Evolutionary conservation across 1,284 basidiomycete species (phyloP).

Genomic region (Tilletia horrida): DNA sequence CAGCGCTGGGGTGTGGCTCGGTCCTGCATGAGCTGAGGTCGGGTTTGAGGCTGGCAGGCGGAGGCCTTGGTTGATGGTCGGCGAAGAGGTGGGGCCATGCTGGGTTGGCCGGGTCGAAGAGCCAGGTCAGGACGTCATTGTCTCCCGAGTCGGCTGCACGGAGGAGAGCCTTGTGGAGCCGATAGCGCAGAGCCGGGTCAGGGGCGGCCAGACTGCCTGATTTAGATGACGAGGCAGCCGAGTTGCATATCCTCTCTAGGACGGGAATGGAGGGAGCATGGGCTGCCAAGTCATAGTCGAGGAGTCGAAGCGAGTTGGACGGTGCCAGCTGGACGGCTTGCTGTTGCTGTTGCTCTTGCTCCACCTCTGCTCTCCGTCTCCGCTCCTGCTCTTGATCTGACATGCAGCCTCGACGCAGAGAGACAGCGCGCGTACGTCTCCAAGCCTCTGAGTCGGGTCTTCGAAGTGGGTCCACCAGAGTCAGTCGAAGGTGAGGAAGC

Average conservation of each 20-base stretch:
- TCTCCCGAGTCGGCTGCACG: conserved; percentile 40
- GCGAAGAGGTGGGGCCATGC: conserved; percentile 27
- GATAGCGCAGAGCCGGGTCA: neutral
- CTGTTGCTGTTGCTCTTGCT: too few relatives aligned
- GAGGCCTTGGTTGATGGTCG: neutral
- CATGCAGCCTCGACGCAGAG: too few relatives aligned
- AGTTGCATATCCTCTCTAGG: neutral
- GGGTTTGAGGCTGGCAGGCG: conserved; percentile 6
- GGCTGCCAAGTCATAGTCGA: conserved; percentile 15
- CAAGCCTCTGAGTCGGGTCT: too few relatives aligned
- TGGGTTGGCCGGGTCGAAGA: conserved; percentile 31
- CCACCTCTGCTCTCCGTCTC: too few relatives aligned
- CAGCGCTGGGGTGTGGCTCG: neutral
- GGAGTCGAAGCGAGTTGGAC: neutral
- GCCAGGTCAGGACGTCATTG: conserved; percentile 43
- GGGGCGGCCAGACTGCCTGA: neutral
- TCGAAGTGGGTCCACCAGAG: too few relatives aligned
- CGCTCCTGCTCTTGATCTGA: too few relatives aligned
- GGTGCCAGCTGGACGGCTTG: too few relatives aligned
- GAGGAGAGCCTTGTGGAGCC: conserved; percentile 23
- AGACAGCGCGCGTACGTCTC: too few relatives aligned
- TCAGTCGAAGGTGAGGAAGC: too few relatives aligned
- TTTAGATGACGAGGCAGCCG: neutral
- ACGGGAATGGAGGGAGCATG: conserved; percentile 4
- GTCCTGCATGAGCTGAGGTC: conserved; percentile 7